A percentile compares a stretch with the other conserved stretches of the same genome.
These are phyloP conservation scores for Blastocrithidia nonstop DNA, from an alignment of 208 protist genomes.

Conservation along the genomic window DNA sequence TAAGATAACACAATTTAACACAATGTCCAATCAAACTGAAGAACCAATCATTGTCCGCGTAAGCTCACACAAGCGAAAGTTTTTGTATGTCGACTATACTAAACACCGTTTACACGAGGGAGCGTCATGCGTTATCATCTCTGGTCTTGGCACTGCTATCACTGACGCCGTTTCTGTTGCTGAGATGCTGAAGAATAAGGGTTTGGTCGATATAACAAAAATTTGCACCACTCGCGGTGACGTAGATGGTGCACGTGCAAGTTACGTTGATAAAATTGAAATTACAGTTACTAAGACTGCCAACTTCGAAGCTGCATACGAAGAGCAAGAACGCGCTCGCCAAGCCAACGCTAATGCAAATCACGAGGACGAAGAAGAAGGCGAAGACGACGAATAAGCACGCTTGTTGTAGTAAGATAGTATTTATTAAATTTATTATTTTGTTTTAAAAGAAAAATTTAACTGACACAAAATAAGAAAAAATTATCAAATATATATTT, in stretches of 20 bases:
- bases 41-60: conserved; percentile 52
- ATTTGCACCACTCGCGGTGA: conserved; percentile 67
- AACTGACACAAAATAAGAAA: too few relatives aligned
- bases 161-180: conserved; percentile 75
- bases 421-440: conserved; percentile 11
- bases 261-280: conserved; percentile 68
- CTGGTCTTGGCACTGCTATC: conserved; percentile 68
- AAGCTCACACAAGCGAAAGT: conserved; percentile 60
- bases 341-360: conserved; percentile 12
- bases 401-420: background rate
- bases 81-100: conserved; percentile 62
- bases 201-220: conserved; percentile 60
- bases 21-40: too few relatives aligned
- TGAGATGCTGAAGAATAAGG: conserved; percentile 79
- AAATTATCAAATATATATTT: too few relatives aligned
- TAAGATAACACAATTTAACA: too few relatives aligned
- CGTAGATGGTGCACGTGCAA: conserved; percentile 36
- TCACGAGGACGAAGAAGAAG: conserved; percentile 8
- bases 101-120: conserved; percentile 77
- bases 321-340: conserved; percentile 56
- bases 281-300: conserved; percentile 58
- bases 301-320: conserved; percentile 65
- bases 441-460: too few relatives aligned
- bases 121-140: conserved; percentile 44
- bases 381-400: conserved; percentile 1